Evolutionary conservation across 345 rosid genomes (phyloP).

Genomic region (Lepidium aucheri): DNA sequence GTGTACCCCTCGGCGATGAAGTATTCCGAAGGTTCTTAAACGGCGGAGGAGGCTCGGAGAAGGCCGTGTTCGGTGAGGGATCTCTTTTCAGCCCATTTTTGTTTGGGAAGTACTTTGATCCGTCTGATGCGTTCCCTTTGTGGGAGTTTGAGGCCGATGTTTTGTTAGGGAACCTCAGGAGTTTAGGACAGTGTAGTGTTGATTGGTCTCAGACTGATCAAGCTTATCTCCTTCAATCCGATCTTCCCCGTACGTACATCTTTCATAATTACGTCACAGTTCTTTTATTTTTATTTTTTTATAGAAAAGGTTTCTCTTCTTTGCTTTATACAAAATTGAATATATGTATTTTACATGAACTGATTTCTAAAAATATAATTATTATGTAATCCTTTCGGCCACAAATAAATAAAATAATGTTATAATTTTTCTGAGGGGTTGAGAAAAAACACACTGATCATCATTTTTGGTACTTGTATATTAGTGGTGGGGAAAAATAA

Average conservation of each 20-base stretch:
- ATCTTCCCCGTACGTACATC: conserved; percentile 51
- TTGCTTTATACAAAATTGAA: too few species aligned
- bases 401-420: too few species aligned
- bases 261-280: background rate
- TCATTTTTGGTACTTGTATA: background rate
- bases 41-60: conserved; percentile 32
- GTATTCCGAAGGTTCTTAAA: conserved; percentile 43
- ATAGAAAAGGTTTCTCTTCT: too few species aligned
- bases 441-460: background rate
- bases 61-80: conserved; percentile 72
- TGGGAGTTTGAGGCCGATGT: conserved; percentile 80
- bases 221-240: conserved; percentile 65
- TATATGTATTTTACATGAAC: too few species aligned
- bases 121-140: conserved; percentile 83
- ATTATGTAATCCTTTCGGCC: background rate
- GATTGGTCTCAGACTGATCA: conserved; percentile 77
- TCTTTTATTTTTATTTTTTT: too few species aligned
- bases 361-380: background rate
- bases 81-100: conserved; percentile 72
- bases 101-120: conserved; percentile 87
- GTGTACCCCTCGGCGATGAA: conserved; percentile 51
- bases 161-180: conserved; percentile 46
- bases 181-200: conserved; percentile 45
- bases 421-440: background rate
- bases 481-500: conserved; percentile 33